Percentiles rank a stretch among this genome's conserved stretches.
Conservation (phyloP, 495 filamentous ascomycete species). For the Monascus purpureus region DNA sequence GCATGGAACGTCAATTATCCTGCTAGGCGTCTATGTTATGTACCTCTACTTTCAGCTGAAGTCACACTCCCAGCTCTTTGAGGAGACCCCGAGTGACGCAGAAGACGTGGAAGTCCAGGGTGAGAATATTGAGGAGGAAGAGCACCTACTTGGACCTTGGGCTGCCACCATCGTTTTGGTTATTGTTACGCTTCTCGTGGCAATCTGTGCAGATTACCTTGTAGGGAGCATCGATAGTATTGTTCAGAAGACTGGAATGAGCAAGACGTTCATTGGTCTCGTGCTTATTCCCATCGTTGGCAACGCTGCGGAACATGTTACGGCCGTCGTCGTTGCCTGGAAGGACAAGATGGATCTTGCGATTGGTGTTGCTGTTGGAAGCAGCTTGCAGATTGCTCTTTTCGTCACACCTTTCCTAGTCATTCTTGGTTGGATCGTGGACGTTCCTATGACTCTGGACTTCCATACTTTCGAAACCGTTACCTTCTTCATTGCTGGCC, state of each 20-base stretch:
- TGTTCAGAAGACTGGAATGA: slow-evolving; percentile 70
- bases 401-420: slow-evolving; percentile 86
- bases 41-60: slow-evolving; percentile 86
- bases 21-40: slow-evolving; percentile 75
- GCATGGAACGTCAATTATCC: slow-evolving; percentile 78
- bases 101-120: slow-evolving; percentile 15
- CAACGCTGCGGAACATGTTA: slow-evolving; percentile 95
- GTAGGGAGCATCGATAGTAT: slow-evolving; percentile 87
- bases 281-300: slow-evolving; percentile 94
- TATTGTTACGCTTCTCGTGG: slow-evolving; percentile 67
- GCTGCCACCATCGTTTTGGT: slow-evolving; percentile 63
- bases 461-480: slow-evolving; percentile 93
- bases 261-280: slow-evolving; percentile 91
- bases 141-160: slow-evolving; percentile 50
- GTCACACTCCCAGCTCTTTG: slow-evolving; percentile 70
- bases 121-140: slow-evolving; percentile 33
- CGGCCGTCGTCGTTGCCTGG: slow-evolving; percentile 78
- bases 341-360: slow-evolving; percentile 98
- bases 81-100: slow-evolving; percentile 37
- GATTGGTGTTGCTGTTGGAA: slow-evolving; percentile 86
- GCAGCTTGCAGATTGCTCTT: slow-evolving; percentile 86
- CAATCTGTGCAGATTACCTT: slow-evolving; percentile 84
- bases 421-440: slow-evolving; percentile 82
- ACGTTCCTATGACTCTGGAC: slow-evolving; percentile 72
- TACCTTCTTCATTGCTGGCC: slow-evolving; percentile 75